Percentiles rank a stretch among this genome's conserved stretches.
phyloP scores from a whole-genome alignment of 1,284 basidiomycete species.

The Tranzscheliella williamsii region DNA sequence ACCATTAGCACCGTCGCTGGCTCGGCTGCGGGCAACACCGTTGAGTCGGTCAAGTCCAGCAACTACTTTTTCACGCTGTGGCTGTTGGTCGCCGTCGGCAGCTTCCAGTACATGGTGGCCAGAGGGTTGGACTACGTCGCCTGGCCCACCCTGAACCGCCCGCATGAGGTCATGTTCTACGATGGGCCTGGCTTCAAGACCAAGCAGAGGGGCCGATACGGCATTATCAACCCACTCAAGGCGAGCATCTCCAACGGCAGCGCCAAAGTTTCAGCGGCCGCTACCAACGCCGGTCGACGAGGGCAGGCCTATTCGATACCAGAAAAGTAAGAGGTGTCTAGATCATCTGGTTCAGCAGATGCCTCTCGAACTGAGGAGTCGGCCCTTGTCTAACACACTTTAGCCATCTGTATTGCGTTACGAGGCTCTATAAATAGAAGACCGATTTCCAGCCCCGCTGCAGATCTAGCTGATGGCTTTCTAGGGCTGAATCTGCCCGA shows the following conservation, averaged over 20 bases:
- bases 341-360: too few species aligned
- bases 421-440: too few species aligned
- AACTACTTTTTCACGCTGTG: slow-evolving; percentile 42
- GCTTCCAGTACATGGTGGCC: slow-evolving; percentile 47
- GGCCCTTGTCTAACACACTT: too few species aligned
- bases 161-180: slow-evolving; percentile 52
- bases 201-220: slow-evolving; percentile 42
- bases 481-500: too few species aligned
- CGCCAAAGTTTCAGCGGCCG: neutral
- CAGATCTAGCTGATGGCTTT: too few species aligned
- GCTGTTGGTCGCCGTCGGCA: slow-evolving; percentile 27
- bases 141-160: slow-evolving; percentile 58
- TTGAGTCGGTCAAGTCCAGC: slow-evolving; percentile 6
- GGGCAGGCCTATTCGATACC: slow-evolving; percentile 15
- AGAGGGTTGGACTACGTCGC: slow-evolving; percentile 56
- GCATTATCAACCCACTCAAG: slow-evolving; percentile 27
- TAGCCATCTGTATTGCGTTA: too few species aligned
- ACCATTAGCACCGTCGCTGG: slow-evolving; percentile 11
- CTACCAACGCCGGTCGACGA: slow-evolving; percentile 12
- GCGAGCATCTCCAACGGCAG: slow-evolving; percentile 2
- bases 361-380: too few species aligned
- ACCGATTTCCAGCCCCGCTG: too few species aligned
- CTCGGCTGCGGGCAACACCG: neutral
- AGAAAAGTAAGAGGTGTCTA: too few species aligned
- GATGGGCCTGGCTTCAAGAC: slow-evolving; percentile 56